These are phyloP conservation scores for Nakazawaea wyomingensis DNA, from an alignment of 805 yeast genomes.

Conservation along the genomic window DNA sequence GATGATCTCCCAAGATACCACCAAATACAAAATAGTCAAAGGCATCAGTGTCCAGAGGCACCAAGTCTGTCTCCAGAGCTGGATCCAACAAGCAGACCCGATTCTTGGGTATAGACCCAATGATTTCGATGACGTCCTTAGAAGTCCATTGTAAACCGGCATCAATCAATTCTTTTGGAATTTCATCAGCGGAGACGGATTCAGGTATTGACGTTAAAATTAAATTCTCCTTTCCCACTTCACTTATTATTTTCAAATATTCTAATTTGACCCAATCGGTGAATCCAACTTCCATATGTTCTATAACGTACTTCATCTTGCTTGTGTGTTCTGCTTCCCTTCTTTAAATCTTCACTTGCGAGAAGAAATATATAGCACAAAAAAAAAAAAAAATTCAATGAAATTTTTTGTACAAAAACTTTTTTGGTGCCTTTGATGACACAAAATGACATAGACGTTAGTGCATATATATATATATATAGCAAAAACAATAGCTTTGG, in stretches of 20 bases:
- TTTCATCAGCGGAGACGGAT: conserved; percentile 51
- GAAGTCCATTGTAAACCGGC: conserved; percentile 81
- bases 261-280: conserved; percentile 94
- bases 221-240: conserved; percentile 74
- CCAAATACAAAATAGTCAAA: conserved; percentile 94
- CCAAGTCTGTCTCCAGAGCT: conserved; percentile 67
- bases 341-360: neutral
- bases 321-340: neutral
- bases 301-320: conserved; percentile 83
- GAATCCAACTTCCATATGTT: conserved; percentile 96
- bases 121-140: conserved; percentile 55
- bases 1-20: conserved; percentile 93
- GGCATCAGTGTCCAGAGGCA: conserved; percentile 57
- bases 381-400: too few relatives aligned
- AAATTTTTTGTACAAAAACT: neutral
- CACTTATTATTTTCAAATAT: conserved; percentile 75
- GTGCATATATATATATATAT: neutral
- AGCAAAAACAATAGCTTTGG: neutral
- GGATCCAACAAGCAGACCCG: conserved; percentile 88
- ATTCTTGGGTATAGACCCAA: conserved; percentile 33
- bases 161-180: conserved; percentile 55
- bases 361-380: too few relatives aligned
- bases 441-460: too few relatives aligned
- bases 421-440: neutral
- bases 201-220: conserved; percentile 71